Percentiles rank a stretch among this genome's conserved stretches.
Conservation (phyloP, 2,329 filamentous ascomycete species). For the Ascochyta lentis region DNA sequence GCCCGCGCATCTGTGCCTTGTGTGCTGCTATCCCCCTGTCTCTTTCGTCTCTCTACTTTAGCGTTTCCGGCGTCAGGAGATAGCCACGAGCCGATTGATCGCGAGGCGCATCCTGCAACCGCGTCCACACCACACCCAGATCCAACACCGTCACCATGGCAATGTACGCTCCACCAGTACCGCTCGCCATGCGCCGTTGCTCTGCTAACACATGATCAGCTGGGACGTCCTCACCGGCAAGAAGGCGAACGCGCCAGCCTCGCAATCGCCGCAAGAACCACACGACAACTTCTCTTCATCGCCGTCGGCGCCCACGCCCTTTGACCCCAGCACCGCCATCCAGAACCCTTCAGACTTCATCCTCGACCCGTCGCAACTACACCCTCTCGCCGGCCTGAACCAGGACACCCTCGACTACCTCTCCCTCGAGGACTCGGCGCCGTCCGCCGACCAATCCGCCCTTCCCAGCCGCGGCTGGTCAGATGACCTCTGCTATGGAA, state of each 20-base stretch:
- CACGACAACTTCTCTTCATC: constrained; percentile 54
- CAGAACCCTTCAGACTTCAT: constrained; percentile 90
- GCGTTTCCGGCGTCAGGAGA: constrained; percentile 31
- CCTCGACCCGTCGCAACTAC: constrained; percentile 85
- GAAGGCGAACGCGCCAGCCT: constrained; percentile 58
- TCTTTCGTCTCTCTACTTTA: constrained; percentile 14
- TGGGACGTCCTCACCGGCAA: constrained; percentile 67
- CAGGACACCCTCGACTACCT: constrained; percentile 94
- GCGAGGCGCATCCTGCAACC: constrained; percentile 28
- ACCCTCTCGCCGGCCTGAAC: constrained; percentile 92
- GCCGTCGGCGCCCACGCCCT: constrained; percentile 56
- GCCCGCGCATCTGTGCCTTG: constrained; percentile 35
- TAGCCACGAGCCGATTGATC: constrained; percentile 22
- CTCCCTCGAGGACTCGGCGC: constrained; percentile 86
- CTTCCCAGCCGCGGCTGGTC: constrained; percentile 96
- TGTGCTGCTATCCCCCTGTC: constrained; percentile 15
- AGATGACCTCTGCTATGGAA: constrained; percentile 97
- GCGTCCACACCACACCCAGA: constrained; percentile 24
- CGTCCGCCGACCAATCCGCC: constrained; percentile 83
- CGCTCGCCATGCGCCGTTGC: neutral
- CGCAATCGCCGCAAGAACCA: constrained; percentile 50
- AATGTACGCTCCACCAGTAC: constrained; percentile 34
- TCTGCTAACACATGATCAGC: constrained; percentile 23
- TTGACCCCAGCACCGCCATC: constrained; percentile 72
- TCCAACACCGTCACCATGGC: constrained; percentile 40